Evolutionary conservation across 2,329 filamentous ascomycete species (phyloP).

Genomic region (Clonostachys rosea): DNA sequence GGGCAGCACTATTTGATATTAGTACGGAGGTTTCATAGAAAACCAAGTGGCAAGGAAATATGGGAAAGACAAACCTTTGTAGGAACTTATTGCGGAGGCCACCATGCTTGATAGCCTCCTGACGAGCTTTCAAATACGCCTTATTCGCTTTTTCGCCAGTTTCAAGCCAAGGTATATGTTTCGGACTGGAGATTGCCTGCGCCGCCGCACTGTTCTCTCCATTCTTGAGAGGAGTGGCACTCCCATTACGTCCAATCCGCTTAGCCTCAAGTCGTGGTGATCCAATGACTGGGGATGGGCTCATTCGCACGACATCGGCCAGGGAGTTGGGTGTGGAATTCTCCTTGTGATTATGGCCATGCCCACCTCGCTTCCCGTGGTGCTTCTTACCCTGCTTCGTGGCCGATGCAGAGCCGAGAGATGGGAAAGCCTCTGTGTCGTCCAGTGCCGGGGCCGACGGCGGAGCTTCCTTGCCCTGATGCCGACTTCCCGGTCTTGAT

Average conservation of each 20-base stretch:
- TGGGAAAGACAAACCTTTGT: conserved; percentile 62
- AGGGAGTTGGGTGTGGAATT: conserved; percentile 69
- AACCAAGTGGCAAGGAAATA: not conserved
- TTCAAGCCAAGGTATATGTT: conserved; percentile 94
- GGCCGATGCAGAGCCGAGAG: conserved; percentile 68
- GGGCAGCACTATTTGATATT: conserved; percentile 64
- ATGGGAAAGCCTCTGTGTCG: conserved; percentile 93
- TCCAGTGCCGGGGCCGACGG: conserved; percentile 75
- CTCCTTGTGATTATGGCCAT: conserved; percentile 68
- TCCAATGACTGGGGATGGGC: conserved; percentile 71
- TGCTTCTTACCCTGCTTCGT: conserved; percentile 80
- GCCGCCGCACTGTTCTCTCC: conserved; percentile 78
- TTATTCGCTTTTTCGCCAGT: conserved; percentile 89
- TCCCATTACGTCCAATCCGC: conserved; percentile 59
- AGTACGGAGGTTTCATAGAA: not conserved
- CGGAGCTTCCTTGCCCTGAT: conserved; percentile 48
- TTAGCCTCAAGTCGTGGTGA: conserved; percentile 55
- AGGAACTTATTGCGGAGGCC: conserved; percentile 95
- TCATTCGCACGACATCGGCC: conserved; percentile 94
- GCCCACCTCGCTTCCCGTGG: conserved; percentile 84
- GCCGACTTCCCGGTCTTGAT: conserved; percentile 81
- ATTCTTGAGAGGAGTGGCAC: conserved; percentile 56
- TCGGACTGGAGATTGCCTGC: conserved; percentile 79
- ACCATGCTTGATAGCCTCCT: conserved; percentile 96
- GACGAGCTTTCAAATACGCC: conserved; percentile 88